Base-by-base conservation (phyloP, 352 stramenopile species). In the Phytophthora foliorum region DNA sequence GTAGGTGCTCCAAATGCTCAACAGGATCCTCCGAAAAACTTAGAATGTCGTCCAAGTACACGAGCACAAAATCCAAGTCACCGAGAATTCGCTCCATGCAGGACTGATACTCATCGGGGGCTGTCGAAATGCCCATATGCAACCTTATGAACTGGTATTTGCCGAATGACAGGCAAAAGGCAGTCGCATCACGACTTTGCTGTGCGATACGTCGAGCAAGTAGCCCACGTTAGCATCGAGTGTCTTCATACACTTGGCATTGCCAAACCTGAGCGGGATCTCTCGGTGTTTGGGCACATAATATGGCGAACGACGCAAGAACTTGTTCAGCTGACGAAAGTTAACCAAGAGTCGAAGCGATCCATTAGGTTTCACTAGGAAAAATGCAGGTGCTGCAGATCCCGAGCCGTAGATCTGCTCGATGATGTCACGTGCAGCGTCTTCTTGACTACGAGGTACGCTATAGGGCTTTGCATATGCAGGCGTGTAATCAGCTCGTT, bases 211-310 rank as follows among this genome's bases (percentile, higher is more conserved):
- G 38, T 17, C 53, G 2, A 4, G 32, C 44, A 49, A 63, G 13
- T 63, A 63, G 7, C 56, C 56, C 19, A 56, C 36, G 19, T 64
- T 64, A 11, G 31, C 44, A n/a, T 64, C 57, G 4, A 64, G 22
- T 9, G 27, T 53, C 1, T 6, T 38, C 11, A 56, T 38, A 25
- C 45, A 56, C 57, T 64, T 56, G 0, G 34, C 34, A 6, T 41
- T 41, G 6, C 5, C 34, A 4, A 41, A 7, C 4, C 16, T 5
- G 34, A 41, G 34, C 1, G n/a, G 34, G 4, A 41, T 41, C 5
- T 41, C 34, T 1, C 34, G 34, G 13, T 7, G 6, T 19, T 52
- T 57, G 0, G 45, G 52, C 13, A 55, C 52, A 34, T 24, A 62
- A 16, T 69, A 69, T 14, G 42, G 32, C 0, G 50, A 68, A 1